Percentiles rank a stretch among this genome's conserved stretches.
phyloP scores from a whole-genome alignment of 495 filamentous ascomycete species.

The Pseudoneurospora amorphoporcata region DNA sequence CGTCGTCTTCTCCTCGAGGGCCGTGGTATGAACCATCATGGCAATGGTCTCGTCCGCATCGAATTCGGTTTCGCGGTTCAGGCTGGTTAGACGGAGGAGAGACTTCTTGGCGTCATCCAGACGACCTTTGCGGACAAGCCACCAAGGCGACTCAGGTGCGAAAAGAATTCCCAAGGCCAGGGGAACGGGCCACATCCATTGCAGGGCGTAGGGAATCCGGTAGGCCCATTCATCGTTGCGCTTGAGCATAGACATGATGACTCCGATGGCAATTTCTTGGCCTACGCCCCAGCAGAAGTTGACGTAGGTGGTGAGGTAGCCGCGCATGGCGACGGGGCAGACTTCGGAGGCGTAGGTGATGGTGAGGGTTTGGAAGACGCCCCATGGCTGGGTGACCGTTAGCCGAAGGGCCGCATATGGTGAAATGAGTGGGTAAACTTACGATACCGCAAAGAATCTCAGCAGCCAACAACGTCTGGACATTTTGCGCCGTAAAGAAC shows the following conservation, averaged over 20 bases:
- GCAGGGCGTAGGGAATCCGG: conserved; percentile 57
- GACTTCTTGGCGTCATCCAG: conserved; percentile 58
- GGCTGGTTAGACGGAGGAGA: conserved; percentile 55
- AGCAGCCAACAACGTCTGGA: conserved; percentile 56
- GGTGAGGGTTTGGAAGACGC: conserved; percentile 69
- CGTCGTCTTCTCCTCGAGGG: conserved; percentile 61
- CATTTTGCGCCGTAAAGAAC: conserved; percentile 66
- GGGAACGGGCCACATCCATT: conserved; percentile 81
- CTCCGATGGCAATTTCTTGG: conserved; percentile 64
- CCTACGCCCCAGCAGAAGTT: conserved; percentile 78
- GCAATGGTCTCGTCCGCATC: conserved; percentile 66
- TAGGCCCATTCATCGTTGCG: conserved; percentile 48
- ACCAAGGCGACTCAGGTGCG: conserved; percentile 74
- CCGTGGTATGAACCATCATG: conserved; percentile 79
- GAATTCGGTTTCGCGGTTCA: conserved; percentile 48
- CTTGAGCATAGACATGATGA: conserved; percentile 55
- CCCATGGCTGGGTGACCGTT: conserved; percentile 42
- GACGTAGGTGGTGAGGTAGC: conserved; percentile 69
- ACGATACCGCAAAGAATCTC: conserved; percentile 67
- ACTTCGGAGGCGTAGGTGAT: conserved; percentile 78
- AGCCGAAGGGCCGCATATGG: background rate
- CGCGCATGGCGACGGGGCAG: conserved; percentile 59
- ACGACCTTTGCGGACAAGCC: conserved; percentile 64
- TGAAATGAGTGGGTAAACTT: conserved; percentile 14
- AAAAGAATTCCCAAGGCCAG: conserved; percentile 60